phyloP scores from a whole-genome alignment of 495 filamentous ascomycete species.

The Aspergillus campestris region DNA sequence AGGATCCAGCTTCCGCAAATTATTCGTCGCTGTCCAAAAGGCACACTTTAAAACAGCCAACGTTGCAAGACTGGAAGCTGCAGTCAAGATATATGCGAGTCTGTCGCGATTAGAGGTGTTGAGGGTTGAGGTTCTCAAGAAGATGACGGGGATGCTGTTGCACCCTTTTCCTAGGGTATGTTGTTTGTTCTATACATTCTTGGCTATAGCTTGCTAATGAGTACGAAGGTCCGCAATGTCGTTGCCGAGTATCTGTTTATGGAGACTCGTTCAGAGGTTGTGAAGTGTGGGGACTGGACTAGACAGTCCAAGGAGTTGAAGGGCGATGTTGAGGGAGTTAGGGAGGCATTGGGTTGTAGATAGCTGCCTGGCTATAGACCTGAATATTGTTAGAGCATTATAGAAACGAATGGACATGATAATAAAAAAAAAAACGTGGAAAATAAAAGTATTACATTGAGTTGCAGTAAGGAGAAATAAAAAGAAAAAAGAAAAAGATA shows the following conservation, averaged over 20 bases:
- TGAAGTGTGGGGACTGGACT: slow-evolving; percentile 36
- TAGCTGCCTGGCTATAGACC: background rate
- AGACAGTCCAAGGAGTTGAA: slow-evolving; percentile 32
- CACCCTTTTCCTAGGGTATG: slow-evolving; percentile 58
- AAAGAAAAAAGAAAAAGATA: slow-evolving; percentile 15
- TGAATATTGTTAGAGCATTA: background rate
- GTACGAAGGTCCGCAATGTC: slow-evolving; percentile 25
- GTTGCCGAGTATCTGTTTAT: slow-evolving; percentile 33
- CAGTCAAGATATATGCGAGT: slow-evolving; percentile 66
- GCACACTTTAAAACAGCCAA: slow-evolving; percentile 74
- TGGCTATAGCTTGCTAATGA: background rate
- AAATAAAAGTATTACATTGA: background rate
- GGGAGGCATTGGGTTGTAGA: slow-evolving; percentile 11
- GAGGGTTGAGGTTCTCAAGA: slow-evolving; percentile 39
- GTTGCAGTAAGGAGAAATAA: background rate
- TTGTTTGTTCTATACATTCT: background rate
- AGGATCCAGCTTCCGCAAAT: slow-evolving; percentile 38
- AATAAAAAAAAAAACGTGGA: slow-evolving; percentile 1
- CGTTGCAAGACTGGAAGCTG: slow-evolving; percentile 69
- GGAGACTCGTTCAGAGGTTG: slow-evolving; percentile 23
- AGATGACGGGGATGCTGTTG: slow-evolving; percentile 49
- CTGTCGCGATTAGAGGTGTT: slow-evolving; percentile 39
- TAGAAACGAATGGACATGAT: background rate
- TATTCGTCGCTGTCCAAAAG: slow-evolving; percentile 65
- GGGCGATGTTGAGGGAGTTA: slow-evolving; percentile 24